Evolutionary conservation across 2,329 filamentous ascomycete genomes (phyloP).

Genomic region (Lachnellula cervina): DNA sequence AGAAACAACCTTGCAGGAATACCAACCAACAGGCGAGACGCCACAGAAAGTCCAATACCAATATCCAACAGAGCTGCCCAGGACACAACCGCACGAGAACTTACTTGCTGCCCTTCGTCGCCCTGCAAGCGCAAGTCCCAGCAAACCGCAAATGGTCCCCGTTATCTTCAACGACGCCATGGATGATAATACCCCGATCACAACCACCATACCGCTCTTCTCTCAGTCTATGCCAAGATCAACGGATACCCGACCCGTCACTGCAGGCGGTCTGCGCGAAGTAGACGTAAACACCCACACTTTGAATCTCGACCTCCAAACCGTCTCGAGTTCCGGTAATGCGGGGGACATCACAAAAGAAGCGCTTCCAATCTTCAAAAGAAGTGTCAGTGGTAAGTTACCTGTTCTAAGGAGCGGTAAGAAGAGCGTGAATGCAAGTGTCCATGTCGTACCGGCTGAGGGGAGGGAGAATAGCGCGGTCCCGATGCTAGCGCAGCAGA

Average conservation of each 20-base stretch:
- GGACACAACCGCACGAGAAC: conserved; percentile 60
- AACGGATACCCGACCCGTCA: conserved; percentile 24
- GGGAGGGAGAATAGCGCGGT: conserved; percentile 38
- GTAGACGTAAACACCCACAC: conserved; percentile 40
- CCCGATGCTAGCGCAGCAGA: conserved; percentile 18
- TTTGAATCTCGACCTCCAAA: conserved; percentile 12
- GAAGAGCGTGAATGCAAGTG: conserved; percentile 28
- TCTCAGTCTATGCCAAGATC: conserved; percentile 8
- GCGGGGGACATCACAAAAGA: conserved; percentile 4
- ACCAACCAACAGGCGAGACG: conserved; percentile 78
- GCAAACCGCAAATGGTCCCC: conserved; percentile 30
- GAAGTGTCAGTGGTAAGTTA: conserved; percentile 35
- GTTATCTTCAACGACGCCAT: conserved; percentile 31
- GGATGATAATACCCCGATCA: conserved; percentile 2
- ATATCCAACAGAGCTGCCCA: conserved; percentile 75
- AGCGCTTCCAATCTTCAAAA: conserved; percentile 23
- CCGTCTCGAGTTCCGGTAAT: conserved; percentile 6
- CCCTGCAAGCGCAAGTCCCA: conserved; percentile 29
- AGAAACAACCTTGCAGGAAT: conserved; percentile 66
- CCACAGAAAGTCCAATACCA: conserved; percentile 76
- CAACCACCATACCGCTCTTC: conserved; percentile 10
- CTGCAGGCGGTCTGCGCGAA: conserved; percentile 44
- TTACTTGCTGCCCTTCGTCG: conserved; percentile 47
- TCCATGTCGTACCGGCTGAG: conserved; percentile 34
- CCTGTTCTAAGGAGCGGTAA: conserved; percentile 36